These are phyloP conservation scores for Peniophora sp. DNA, from an alignment of 1,284 basidiomycete genomes.

Conservation along the genomic window DNA sequence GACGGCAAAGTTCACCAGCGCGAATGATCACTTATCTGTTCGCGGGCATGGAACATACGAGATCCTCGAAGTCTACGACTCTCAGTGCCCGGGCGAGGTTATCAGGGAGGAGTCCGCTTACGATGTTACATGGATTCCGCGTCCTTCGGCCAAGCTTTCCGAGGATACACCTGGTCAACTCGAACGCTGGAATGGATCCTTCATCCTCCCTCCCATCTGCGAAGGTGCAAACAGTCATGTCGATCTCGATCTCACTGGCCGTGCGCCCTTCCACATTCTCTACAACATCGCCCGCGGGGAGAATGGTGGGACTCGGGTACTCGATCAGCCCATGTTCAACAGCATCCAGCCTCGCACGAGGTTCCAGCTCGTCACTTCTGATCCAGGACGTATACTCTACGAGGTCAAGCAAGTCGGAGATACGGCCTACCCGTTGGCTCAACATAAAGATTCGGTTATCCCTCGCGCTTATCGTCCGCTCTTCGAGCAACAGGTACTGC, in stretches of 20 bases:
- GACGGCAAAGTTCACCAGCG: slow-evolving; percentile 42
- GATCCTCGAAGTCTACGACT: slow-evolving; percentile 69
- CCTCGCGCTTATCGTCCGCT: slow-evolving; percentile 54
- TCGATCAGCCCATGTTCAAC: slow-evolving; percentile 73
- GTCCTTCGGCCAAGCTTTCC: slow-evolving; percentile 60
- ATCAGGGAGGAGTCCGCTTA: slow-evolving; percentile 54
- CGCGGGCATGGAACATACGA: slow-evolving; percentile 70
- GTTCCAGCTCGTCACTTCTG: slow-evolving; percentile 77
- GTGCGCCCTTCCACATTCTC: slow-evolving; percentile 81
- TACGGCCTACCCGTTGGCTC: slow-evolving; percentile 71
- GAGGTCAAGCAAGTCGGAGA: slow-evolving; percentile 87
- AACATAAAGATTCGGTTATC: slow-evolving; percentile 51
- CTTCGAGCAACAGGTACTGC: slow-evolving; percentile 81
- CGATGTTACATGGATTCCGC: slow-evolving; percentile 66
- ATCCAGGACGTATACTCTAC: slow-evolving; percentile 80
- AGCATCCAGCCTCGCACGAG: slow-evolving; percentile 79
- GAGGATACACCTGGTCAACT: slow-evolving; percentile 44
- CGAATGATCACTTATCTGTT: slow-evolving; percentile 69
- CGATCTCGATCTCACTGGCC: slow-evolving; percentile 72
- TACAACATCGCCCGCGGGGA: slow-evolving; percentile 69
- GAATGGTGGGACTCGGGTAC: slow-evolving; percentile 49
- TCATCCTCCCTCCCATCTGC: slow-evolving; percentile 73
- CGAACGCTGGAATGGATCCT: slow-evolving; percentile 56
- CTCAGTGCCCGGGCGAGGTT: slow-evolving; percentile 77
- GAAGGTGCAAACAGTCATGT: slow-evolving; percentile 75